These are phyloP conservation scores for Candida sanyaensis DNA, from an alignment of 1,139 yeast genomes.

Conservation along the genomic window DNA sequence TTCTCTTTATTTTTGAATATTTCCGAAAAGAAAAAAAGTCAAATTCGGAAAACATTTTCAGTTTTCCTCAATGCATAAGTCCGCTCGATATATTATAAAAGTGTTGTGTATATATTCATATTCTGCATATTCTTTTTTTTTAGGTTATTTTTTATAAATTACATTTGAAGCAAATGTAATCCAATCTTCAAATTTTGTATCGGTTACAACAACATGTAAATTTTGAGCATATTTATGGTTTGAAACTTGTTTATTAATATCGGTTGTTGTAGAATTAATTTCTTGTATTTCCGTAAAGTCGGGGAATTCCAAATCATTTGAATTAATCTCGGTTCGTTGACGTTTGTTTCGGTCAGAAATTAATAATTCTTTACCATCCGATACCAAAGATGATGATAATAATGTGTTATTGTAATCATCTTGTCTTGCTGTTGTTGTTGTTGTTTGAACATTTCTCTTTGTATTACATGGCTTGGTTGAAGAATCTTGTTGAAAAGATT, in stretches of 20 bases:
- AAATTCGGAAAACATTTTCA: too few species aligned
- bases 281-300: not conserved
- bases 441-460: not conserved
- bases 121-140: not conserved
- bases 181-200: not conserved
- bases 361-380: too few species aligned
- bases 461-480: too few species aligned
- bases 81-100: too few species aligned
- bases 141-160: not conserved
- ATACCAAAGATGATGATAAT: too few species aligned
- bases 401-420: too few species aligned
- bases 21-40: too few species aligned
- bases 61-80: too few species aligned
- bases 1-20: too few species aligned
- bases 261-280: not conserved
- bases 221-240: not conserved
- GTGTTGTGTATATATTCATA: not conserved
- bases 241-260: not conserved
- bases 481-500: too few species aligned
- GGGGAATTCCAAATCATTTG: not conserved
- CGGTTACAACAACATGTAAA: not conserved
- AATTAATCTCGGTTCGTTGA: not conserved
- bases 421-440: not conserved
- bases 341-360: not conserved
- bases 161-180: not conserved